phyloP scores from a whole-genome alignment of 306 rosid species.

The Notholithocarpus densiflorus region DNA sequence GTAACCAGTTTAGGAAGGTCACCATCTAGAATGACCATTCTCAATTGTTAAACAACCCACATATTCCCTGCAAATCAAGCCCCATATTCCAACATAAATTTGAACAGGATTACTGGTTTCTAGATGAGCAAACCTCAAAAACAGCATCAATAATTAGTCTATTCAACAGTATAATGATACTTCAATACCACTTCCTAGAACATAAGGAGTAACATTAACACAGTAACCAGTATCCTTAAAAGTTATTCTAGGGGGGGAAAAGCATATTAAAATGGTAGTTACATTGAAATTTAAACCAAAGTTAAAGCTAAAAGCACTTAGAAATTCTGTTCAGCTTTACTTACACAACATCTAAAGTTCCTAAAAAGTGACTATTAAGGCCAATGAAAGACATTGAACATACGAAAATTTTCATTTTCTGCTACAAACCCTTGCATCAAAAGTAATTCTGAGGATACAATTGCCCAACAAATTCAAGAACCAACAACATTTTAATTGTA shows the following conservation, averaged over 20 bases:
- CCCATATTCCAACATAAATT: background rate
- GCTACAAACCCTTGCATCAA: conserved; percentile 34
- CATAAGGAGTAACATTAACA: no score
- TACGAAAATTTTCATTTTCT: conserved; percentile 37
- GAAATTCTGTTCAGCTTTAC: no score
- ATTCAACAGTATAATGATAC: no score
- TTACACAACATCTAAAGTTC: background rate
- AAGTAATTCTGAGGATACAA: conserved; percentile 10
- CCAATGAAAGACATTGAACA: background rate
- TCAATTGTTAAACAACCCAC: background rate
- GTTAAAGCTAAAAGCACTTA: no score
- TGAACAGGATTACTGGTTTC: background rate
- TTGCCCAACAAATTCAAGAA: background rate
- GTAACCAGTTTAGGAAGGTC: no score
- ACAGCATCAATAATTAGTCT: no score
- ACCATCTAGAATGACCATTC: no score
- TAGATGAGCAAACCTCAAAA: background rate
- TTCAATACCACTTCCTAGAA: no score
- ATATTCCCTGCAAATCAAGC: background rate
- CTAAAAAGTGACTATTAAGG: background rate
- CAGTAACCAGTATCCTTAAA: no score
- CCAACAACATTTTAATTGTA: conserved; percentile 17
- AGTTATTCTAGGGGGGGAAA: no score
- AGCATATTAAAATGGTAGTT: no score
- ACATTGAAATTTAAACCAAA: no score